These are phyloP conservation scores for Xylogone sp. DNA, from an alignment of 2,329 filamentous ascomycete genomes.

Conservation along the genomic window DNA sequence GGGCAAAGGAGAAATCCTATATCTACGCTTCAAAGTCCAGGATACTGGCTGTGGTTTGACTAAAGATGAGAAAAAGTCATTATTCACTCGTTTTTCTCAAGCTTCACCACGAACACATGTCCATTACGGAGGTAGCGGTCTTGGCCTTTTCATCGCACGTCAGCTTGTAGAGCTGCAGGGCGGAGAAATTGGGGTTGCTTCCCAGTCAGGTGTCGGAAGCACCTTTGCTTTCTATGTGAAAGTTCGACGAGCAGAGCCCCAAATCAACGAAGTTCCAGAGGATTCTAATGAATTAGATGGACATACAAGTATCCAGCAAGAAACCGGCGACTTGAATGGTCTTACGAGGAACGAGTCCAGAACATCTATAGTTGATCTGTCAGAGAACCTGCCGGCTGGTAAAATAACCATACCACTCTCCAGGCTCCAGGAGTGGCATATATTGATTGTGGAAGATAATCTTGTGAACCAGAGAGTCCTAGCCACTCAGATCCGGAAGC, in stretches of 20 bases:
- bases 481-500: slow-evolving; percentile 53
- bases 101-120: slow-evolving; percentile 73
- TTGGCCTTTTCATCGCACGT: slow-evolving; percentile 76
- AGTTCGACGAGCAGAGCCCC: slow-evolving; percentile 11
- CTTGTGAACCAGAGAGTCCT: slow-evolving; percentile 70
- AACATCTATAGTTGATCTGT: neutral
- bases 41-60: slow-evolving; percentile 73
- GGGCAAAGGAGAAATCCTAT: slow-evolving; percentile 68
- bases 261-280: slow-evolving; percentile 37
- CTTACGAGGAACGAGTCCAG: neutral
- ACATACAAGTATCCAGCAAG: slow-evolving; percentile 35
- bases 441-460: slow-evolving; percentile 80
- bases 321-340: slow-evolving; percentile 4
- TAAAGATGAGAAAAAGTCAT: slow-evolving; percentile 64
- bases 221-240: slow-evolving; percentile 69
- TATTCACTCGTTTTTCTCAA: slow-evolving; percentile 79
- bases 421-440: slow-evolving; percentile 58
- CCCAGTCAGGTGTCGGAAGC: slow-evolving; percentile 62
- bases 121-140: slow-evolving; percentile 72
- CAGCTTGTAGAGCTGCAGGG: slow-evolving; percentile 76
- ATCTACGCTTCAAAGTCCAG: slow-evolving; percentile 67
- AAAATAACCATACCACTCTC: neutral
- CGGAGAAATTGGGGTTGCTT: slow-evolving; percentile 67
- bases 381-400: neutral
- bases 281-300: slow-evolving; percentile 58